Evolutionary conservation across 768 basidiomycete genomes (phyloP).

Genomic region (Boletus rex-veris): DNA sequence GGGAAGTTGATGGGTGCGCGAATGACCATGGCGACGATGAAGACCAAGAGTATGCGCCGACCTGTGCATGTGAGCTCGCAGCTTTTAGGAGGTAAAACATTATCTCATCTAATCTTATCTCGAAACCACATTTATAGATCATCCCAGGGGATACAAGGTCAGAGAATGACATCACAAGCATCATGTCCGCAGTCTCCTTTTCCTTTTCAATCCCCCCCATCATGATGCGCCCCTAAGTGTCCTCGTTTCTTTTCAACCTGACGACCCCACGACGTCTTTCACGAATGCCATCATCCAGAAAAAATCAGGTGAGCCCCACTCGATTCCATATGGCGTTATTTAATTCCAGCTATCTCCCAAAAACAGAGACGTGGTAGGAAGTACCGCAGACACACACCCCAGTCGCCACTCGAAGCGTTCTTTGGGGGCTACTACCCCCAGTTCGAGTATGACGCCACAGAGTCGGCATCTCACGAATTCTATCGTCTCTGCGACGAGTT

Average conservation of each 20-base stretch:
- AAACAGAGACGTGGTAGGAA: neutral
- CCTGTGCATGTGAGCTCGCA: no score
- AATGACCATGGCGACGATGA: slow-evolving; percentile 54
- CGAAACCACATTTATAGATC: no score
- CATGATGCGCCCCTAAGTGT: neutral
- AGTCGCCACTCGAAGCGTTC: neutral
- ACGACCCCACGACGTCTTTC: neutral
- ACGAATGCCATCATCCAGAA: neutral
- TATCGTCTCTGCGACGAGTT: slow-evolving; percentile 15
- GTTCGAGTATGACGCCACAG: slow-evolving; percentile 5
- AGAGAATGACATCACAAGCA: no score
- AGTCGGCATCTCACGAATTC: slow-evolving; percentile 13
- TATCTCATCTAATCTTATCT: no score
- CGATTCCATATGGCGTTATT: no score
- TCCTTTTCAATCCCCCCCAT: no score
- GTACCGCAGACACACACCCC: neutral
- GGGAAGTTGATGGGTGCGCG: slow-evolving; percentile 83
- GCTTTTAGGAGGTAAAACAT: no score
- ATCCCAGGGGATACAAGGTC: no score
- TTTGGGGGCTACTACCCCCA: neutral
- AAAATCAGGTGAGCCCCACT: neutral
- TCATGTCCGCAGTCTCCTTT: no score
- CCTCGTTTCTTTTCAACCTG: no score
- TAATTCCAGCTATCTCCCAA: neutral
- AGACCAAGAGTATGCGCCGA: no score